A percentile compares a stretch with the other conserved stretches of the same genome.
phyloP scores from a whole-genome alignment of 2,329 filamentous ascomycete species.

The Ophiostoma tasmaniense region DNA sequence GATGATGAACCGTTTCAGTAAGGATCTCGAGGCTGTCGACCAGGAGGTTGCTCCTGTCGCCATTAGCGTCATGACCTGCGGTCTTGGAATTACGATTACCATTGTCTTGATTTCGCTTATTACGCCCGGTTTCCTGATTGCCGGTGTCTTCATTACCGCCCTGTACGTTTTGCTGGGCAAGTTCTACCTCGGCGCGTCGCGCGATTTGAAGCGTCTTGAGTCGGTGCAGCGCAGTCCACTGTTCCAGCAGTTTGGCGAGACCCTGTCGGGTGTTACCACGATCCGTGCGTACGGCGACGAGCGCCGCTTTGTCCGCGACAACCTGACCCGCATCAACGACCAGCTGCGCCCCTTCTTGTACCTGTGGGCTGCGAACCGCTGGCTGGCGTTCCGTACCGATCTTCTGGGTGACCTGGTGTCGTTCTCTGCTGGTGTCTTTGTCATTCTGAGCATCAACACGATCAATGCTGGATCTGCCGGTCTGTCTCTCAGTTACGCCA shows the following conservation, averaged over 20 bases:
- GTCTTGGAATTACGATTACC: constrained; percentile 66
- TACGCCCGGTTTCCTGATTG: constrained; percentile 83
- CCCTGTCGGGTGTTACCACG: constrained; percentile 85
- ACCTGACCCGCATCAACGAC: constrained; percentile 76
- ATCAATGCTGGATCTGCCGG: constrained; percentile 89
- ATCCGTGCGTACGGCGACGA: constrained; percentile 96
- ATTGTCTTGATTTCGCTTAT: constrained; percentile 79
- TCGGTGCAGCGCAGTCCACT: constrained; percentile 89
- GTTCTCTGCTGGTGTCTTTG: constrained; percentile 88
- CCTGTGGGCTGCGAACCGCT: constrained; percentile 92
- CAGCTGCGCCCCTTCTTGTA: constrained; percentile 93
- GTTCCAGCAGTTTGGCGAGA: constrained; percentile 97
- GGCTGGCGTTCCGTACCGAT: constrained; percentile 90
- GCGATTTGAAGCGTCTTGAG: constrained; percentile 89
- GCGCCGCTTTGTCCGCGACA: constrained; percentile 85
- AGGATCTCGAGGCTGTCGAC: constrained; percentile 89
- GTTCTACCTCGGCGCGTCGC: constrained; percentile 87
- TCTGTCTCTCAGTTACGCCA: constrained; percentile 88
- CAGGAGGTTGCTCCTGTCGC: constrained; percentile 92
- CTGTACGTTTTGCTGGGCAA: constrained; percentile 76
- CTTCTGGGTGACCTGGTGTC: constrained; percentile 82
- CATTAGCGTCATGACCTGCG: constrained; percentile 62
- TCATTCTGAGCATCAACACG: constrained; percentile 70
- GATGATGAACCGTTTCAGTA: constrained; percentile 97
- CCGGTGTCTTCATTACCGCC: constrained; percentile 72